Conservation (phyloP, 2,329 filamentous ascomycete genomes). For the Aspergillus sergii region DNA sequence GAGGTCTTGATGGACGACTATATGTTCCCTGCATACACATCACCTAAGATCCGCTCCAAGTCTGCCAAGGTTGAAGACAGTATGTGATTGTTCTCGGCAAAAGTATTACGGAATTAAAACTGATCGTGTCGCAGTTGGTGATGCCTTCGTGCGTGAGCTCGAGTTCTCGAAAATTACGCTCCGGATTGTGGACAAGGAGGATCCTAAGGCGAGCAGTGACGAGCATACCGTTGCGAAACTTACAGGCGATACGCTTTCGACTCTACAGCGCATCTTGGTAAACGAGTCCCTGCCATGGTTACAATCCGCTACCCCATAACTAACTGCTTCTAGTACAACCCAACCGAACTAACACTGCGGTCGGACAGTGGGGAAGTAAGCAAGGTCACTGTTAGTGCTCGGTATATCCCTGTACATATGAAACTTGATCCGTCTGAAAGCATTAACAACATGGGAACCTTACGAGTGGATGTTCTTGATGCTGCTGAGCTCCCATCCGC, state of each 20-base stretch:
- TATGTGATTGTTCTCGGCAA: constrained; percentile 31
- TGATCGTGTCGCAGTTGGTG: constrained; percentile 61
- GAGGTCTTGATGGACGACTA: constrained; percentile 95
- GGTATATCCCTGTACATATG: constrained; percentile 95
- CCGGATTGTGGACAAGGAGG: constrained; percentile 77
- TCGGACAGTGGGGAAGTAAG: constrained; percentile 74
- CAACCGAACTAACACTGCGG: constrained; percentile 77
- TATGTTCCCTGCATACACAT: constrained; percentile 85
- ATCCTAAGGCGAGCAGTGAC: constrained; percentile 68
- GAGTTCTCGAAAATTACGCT: constrained; percentile 93
- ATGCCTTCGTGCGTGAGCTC: constrained; percentile 95
- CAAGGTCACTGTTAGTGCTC: constrained; percentile 86
- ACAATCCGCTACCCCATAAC: not conserved
- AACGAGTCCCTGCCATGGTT: constrained; percentile 36
- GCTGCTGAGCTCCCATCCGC: constrained; percentile 86
- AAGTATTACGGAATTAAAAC: not conserved
- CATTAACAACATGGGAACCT: constrained; percentile 97
- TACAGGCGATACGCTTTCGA: constrained; percentile 81
- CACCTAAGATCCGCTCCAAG: constrained; percentile 71
- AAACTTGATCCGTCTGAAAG: constrained; percentile 89
- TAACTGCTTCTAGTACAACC: constrained; percentile 70
- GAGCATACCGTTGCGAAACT: constrained; percentile 80
- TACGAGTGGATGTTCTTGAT: constrained; percentile 91
- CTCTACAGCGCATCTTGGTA: constrained; percentile 83
- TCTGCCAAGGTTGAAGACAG: constrained; percentile 80